phyloP scores from a whole-genome alignment of 768 basidiomycete species.

The Psilocybe sp. region DNA sequence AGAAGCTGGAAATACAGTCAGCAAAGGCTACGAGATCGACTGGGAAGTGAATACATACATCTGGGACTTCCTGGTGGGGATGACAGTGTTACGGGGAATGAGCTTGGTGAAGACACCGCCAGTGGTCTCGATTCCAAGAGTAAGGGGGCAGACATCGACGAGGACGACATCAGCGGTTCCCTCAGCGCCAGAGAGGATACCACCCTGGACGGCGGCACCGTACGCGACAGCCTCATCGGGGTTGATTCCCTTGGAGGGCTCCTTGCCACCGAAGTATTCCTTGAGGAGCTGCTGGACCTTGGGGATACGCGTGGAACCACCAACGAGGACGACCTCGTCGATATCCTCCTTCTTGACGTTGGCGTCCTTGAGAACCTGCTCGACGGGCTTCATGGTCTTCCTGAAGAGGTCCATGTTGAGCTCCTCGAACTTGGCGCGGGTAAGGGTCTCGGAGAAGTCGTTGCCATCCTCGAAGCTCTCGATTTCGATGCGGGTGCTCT shows the following conservation, averaged over 20 bases:
- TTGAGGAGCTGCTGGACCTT: slow-evolving; percentile 98
- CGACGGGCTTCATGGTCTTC: slow-evolving; percentile 99
- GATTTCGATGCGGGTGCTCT: slow-evolving; percentile 89
- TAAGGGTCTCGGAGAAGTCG: slow-evolving; percentile 96
- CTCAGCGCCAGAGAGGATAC: slow-evolving; percentile 94
- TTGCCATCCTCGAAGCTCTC: slow-evolving; percentile 95
- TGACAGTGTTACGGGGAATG: slow-evolving; percentile 96
- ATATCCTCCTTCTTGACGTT: slow-evolving; percentile 97
- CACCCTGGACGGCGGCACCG: slow-evolving; percentile 98
- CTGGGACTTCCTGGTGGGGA: slow-evolving; percentile 96
- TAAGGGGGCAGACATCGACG: slow-evolving; percentile 94
- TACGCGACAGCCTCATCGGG: slow-evolving; percentile 99
- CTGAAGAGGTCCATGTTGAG: slow-evolving; percentile 98
- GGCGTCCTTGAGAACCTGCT: slow-evolving; percentile 97
- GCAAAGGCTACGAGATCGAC: neutral
- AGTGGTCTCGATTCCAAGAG: slow-evolving; percentile 98
- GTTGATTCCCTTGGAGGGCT: slow-evolving; percentile 98
- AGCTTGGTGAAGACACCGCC: slow-evolving; percentile 98
- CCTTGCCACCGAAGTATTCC: slow-evolving; percentile 95
- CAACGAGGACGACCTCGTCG: slow-evolving; percentile 90
- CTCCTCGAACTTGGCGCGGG: slow-evolving; percentile 98
- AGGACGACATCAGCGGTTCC: slow-evolving; percentile 89
- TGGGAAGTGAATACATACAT: slow-evolving; percentile 47
- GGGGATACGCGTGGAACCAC: slow-evolving; percentile 98
- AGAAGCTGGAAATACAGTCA: slow-evolving; percentile 47